Evolutionary conservation across 495 filamentous ascomycete genomes (phyloP), one percentile per base, ranked within the genome.

Genomic region (Xylaria grammica): DNA sequence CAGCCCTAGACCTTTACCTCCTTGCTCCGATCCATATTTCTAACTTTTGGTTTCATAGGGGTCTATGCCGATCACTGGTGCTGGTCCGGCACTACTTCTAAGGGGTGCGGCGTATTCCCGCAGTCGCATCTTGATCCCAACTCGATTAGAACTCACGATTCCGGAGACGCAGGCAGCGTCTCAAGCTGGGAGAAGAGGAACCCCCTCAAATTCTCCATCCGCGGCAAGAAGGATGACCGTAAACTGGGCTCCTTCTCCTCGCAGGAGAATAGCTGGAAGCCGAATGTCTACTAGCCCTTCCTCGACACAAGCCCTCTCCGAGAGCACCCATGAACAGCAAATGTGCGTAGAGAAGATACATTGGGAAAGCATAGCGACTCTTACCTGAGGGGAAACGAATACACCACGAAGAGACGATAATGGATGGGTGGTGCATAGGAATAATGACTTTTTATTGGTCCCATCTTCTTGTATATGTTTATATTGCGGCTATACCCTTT

Each of bases 31-130:
- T 34, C 13, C 19, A 10, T 26, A n/a, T 42, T 15, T 50, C 62
- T 64, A 58, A 64, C 53, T 0, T 32, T 49, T n/a, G 15, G 22
- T 17, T 0, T 19, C 11, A 29, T 45, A 80, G 78, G 70, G 66
- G 64, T 66, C 1, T 71, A 75, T 40, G 57, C 54, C 9, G 76
- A 82, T 36, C 78, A 82, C 42, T 84, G 82, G 82, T 83, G 81
- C 67, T 83, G 80, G 80, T 76, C 78, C 0, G 82, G 82, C 24
- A 73, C 71, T 5, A 82, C 76, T 19, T 54, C 68, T 10, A 81
- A 79, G 65, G 78, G 77, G 26, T 80, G 71, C 74, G 82, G 82
- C 4, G 50, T 82, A 15, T 83, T 83, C 67, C 82, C 80, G n/a
- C 63, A 75, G 55, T 74, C 72, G 20, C 74, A 75, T 51, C 67